phyloP scores from a whole-genome alignment of 225 moss, liverwort and hornwort species.

The Polytrichum formosum region DNA sequence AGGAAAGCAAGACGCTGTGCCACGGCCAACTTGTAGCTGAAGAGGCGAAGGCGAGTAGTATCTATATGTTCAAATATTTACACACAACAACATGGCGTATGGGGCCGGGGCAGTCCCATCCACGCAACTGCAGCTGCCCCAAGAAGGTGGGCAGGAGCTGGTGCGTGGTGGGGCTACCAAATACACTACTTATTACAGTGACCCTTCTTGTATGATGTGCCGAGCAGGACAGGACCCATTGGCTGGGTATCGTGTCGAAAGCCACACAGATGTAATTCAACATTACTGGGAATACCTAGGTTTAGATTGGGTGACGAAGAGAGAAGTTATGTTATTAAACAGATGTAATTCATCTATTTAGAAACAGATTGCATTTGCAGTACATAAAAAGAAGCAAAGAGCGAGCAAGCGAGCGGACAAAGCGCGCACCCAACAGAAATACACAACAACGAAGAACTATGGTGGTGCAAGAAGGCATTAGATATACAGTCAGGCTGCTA shows the following conservation, averaged over 20 bases:
- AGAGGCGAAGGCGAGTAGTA: slow-evolving; percentile 34
- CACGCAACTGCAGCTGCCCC: slow-evolving; percentile 48
- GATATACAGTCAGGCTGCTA: slow-evolving; percentile 33
- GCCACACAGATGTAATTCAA: slow-evolving; percentile 70
- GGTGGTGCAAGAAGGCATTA: slow-evolving; percentile 48
- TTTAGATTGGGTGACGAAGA: slow-evolving; percentile 51
- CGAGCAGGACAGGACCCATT: slow-evolving; percentile 55
- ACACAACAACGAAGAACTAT: slow-evolving; percentile 41
- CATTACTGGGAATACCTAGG: slow-evolving; percentile 51
- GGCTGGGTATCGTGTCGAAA: slow-evolving; percentile 57
- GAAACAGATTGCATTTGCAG: slow-evolving; percentile 61
- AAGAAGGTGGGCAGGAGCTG: slow-evolving; percentile 55
- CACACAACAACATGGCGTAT: slow-evolving; percentile 49
- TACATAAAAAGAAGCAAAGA: slow-evolving; percentile 62
- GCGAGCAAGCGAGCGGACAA: not conserved
- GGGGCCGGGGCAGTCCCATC: slow-evolving; percentile 47
- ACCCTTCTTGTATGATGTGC: slow-evolving; percentile 67
- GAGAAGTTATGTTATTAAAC: slow-evolving; percentile 38
- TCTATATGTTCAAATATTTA: slow-evolving; percentile 71
- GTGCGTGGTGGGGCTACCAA: slow-evolving; percentile 60
- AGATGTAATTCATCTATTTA: slow-evolving; percentile 64
- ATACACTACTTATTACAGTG: slow-evolving; percentile 53
- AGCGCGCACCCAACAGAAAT: slow-evolving; percentile 45
- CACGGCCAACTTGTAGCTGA: slow-evolving; percentile 3
- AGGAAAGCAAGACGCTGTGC: slow-evolving; percentile 7